Conservation (phyloP, 352 stramenopile genomes). For the Phytophthora brassicae region DNA sequence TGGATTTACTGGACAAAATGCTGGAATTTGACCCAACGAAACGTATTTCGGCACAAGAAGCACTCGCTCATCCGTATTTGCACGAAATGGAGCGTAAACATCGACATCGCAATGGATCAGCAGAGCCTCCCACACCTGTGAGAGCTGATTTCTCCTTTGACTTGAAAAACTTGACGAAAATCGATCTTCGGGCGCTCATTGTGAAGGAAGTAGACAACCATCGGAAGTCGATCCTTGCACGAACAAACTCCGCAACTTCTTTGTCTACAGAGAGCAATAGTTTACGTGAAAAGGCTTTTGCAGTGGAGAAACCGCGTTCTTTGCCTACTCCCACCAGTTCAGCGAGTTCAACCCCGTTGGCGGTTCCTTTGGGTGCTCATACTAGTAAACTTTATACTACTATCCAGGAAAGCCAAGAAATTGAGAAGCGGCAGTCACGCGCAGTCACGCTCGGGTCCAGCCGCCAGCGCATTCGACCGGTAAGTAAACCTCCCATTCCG, state of each 20-base stretch:
- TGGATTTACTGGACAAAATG: constrained; percentile 66
- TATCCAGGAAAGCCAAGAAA: constrained; percentile 32
- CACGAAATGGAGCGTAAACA: constrained; percentile 70
- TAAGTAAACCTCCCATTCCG: constrained; percentile 61
- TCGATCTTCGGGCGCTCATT: constrained; percentile 67
- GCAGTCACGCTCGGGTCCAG: constrained; percentile 50
- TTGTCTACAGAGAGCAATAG: background rate
- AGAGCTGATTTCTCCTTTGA: constrained; percentile 75
- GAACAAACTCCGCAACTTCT: background rate
- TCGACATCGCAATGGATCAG: constrained; percentile 31
- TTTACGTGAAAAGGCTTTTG: background rate
- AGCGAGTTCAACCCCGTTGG: constrained; percentile 6
- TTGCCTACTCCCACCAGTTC: background rate
- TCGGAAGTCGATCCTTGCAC: constrained; percentile 21
- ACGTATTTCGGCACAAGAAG: constrained; percentile 60
- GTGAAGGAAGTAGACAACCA: constrained; percentile 72
- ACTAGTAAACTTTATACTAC: constrained; percentile 52
- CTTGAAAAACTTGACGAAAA: constrained; percentile 67
- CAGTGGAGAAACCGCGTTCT: constrained; percentile 6
- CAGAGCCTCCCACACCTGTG: constrained; percentile 38
- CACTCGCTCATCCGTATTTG: constrained; percentile 71
- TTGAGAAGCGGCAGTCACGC: background rate
- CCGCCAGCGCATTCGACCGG: constrained; percentile 45
- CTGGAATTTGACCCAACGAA: constrained; percentile 67
- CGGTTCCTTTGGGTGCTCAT: constrained; percentile 5